A percentile compares a stretch with the other conserved stretches of the same genome.
Evolutionary conservation across 305 asterid species (phyloP).

Genomic region (Fraxinus sp.): DNA sequence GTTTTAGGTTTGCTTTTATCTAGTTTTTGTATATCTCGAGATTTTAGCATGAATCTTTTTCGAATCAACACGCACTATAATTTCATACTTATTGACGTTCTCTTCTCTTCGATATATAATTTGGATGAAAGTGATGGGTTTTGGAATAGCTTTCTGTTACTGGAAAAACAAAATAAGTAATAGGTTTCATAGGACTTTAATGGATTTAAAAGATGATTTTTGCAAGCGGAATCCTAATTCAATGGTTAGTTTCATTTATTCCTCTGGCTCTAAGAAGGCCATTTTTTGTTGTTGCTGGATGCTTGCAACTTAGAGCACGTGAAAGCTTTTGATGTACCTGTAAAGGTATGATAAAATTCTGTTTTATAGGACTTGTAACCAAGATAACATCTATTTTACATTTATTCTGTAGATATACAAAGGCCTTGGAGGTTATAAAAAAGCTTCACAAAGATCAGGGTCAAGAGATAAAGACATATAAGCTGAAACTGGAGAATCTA

Average conservation of each 20-base stretch:
- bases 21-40: neutral
- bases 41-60: neutral
- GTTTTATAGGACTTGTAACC: neutral
- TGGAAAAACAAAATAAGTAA: neutral
- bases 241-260: neutral
- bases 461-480: slow-evolving; percentile 84
- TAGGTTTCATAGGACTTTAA: neutral
- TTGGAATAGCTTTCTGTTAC: neutral
- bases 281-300: neutral
- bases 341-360: neutral
- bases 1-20: neutral
- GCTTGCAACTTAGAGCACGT: neutral
- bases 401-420: slow-evolving; percentile 69
- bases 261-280: neutral
- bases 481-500: slow-evolving; percentile 86
- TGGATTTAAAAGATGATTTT: neutral
- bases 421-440: slow-evolving; percentile 93
- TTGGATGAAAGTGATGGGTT: neutral
- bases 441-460: slow-evolving; percentile 97
- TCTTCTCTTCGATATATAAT: neutral
- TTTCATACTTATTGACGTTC: neutral
- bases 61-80: neutral
- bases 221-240: neutral
- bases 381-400: slow-evolving; percentile 17
- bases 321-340: neutral